Conservation (phyloP, 2,329 filamentous ascomycete species). For the Aurifilum marmelostoma region DNA sequence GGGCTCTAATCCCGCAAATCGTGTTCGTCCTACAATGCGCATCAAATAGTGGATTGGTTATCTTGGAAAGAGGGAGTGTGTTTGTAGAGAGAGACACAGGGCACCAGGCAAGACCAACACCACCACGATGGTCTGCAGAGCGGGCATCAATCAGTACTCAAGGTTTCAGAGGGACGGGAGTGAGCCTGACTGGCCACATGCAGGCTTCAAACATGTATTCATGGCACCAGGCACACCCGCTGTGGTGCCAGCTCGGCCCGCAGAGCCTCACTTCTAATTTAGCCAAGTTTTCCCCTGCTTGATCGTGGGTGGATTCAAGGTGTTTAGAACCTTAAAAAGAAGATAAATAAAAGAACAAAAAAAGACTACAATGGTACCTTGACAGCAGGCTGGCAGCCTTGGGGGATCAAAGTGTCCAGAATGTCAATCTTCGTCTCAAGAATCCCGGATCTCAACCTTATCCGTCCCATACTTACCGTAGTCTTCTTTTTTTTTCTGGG, state of each 20-base stretch:
- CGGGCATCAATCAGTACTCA: background rate
- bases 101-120: too few species aligned
- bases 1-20: background rate
- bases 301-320: background rate
- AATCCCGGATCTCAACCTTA: background rate
- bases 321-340: background rate
- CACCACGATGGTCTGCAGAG: too few species aligned
- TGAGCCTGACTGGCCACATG: background rate
- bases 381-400: too few species aligned
- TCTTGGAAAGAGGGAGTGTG: background rate
- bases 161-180: background rate
- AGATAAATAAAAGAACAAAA: background rate
- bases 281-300: background rate
- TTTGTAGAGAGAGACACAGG: background rate
- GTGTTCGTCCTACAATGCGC: background rate
- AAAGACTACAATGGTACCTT: too few species aligned
- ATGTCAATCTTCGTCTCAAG: background rate
- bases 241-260: conserved; percentile 4
- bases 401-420: too few species aligned
- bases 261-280: conserved; percentile 21
- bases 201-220: too few species aligned
- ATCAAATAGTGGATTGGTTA: too few species aligned
- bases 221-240: conserved; percentile 4
- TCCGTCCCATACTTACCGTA: conserved; percentile 17
- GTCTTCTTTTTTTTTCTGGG: conserved; percentile 3